Conservation (phyloP, 2,329 filamentous ascomycete genomes). For the Aaosphaeria pasadenensis region DNA sequence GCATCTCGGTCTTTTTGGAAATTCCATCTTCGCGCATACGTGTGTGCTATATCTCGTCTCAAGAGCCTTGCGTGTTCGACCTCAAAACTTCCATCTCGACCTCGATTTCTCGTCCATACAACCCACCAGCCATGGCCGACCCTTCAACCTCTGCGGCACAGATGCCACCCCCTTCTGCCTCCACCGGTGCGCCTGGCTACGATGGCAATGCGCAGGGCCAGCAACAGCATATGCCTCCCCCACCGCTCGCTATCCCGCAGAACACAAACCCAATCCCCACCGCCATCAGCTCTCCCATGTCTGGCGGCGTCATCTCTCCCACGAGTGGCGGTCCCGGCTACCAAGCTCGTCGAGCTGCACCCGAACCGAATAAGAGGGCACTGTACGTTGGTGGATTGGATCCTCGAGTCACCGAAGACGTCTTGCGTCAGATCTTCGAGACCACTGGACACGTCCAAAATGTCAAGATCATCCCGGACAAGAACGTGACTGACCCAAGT, state of each 20-base stretch:
- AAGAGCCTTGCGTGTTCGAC: too few relatives aligned
- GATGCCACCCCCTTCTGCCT: slow-evolving; percentile 68
- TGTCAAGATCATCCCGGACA: slow-evolving; percentile 99
- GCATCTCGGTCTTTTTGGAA: too few relatives aligned
- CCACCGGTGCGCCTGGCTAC: slow-evolving; percentile 72
- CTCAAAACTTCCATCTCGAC: too few relatives aligned
- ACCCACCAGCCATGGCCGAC: slow-evolving; percentile 68
- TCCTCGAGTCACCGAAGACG: slow-evolving; percentile 91
- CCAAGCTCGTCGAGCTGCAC: slow-evolving; percentile 77
- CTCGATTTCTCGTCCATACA: slow-evolving; percentile 3
- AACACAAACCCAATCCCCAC: slow-evolving; percentile 96
- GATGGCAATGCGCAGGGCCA: slow-evolving; percentile 72
- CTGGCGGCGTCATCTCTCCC: slow-evolving; percentile 77
- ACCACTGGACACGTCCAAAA: slow-evolving; percentile 97
- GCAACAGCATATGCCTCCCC: slow-evolving; percentile 83
- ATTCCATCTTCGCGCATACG: too few relatives aligned
- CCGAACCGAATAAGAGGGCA: slow-evolving; percentile 97
- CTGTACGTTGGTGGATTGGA: slow-evolving; percentile 95
- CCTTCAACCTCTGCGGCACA: slow-evolving; percentile 60
- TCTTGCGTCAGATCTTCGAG: slow-evolving; percentile 96
- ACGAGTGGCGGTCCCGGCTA: slow-evolving; percentile 72
- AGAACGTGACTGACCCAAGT: slow-evolving; percentile 71
- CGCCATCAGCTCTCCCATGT: slow-evolving; percentile 84
- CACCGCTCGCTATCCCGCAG: slow-evolving; percentile 88
- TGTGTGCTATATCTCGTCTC: too few relatives aligned